Base-by-base conservation (phyloP, 2,329 filamentous ascomycete species). In the Beauveria scarabaeidicola region DNA sequence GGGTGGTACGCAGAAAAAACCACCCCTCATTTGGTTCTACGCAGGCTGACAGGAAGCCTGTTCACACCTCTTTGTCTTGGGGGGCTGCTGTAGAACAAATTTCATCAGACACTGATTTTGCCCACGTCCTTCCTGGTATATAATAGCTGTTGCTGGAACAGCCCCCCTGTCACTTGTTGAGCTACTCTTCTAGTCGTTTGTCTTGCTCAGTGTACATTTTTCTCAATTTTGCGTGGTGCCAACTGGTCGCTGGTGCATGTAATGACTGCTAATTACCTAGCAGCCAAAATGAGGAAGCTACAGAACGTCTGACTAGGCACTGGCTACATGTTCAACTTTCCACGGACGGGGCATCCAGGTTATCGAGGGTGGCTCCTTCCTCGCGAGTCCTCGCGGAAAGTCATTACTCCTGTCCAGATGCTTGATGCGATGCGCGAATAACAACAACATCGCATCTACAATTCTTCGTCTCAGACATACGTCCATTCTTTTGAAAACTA, bases 71-170 rank as follows among this genome's bases (percentile, higher is more conserved):
- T 69, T 73, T 57, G 63, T 75, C 9, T 62, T 75, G 0, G 4
- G 73, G 0, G 64, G 17, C 63, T 70, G 1, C 46, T 74, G 25
- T 76, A 72, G 73, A 67, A 71, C 17, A 66, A 67, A 1, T 75
- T 72, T 48, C 62, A 72, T 36, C n/a, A 52, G 0, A 64, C 70
- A 29, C 63, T 72, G 4, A 75, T 76, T 59, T 58, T 76, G 2
- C 72, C 73, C 5, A 69, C 72, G 1, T 76, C 73, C 66, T 66
- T 75, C 8, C 66, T 73, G 23, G 74, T 76, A 66, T 66, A 73
- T 23, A 17, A 17, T 21, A 9, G 1, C 36, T 5, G 10, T 11
- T 17, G 21, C 17, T n/a, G n/a, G n/a, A n/a, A n/a, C n/a, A n/a
- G n/a, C n/a, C n/a, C n/a, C n/a, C n/a, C n/a, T n/a, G n/a, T n/a